These are phyloP conservation scores for Mortierella sp. DNA, from an alignment of 371 early-diverging fungal species.

Conservation along the genomic window DNA sequence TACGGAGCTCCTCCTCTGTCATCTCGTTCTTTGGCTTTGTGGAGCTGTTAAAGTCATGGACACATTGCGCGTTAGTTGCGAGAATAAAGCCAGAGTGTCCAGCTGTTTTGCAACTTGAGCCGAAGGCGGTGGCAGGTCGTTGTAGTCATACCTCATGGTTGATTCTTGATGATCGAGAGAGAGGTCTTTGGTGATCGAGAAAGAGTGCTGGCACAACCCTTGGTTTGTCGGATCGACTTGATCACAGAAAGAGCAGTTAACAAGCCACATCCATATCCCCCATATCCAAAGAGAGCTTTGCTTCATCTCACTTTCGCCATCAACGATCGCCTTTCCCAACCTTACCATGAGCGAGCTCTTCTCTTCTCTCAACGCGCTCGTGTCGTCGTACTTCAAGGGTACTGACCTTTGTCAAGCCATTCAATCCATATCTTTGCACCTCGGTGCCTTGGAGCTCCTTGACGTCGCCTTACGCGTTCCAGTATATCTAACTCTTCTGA, in stretches of 20 bases:
- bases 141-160: slow-evolving; percentile 1
- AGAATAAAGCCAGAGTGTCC: not conserved
- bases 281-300: too few species aligned
- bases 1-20: slow-evolving; percentile 93
- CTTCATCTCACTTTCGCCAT: too few species aligned
- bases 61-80: slow-evolving; percentile 2
- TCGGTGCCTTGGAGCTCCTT: not conserved
- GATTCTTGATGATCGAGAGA: slow-evolving; percentile 5
- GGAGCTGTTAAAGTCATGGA: not conserved
- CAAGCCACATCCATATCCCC: slow-evolving; percentile 13
- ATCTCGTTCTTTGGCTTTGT: slow-evolving; percentile 82
- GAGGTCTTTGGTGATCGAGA: slow-evolving; percentile 7
- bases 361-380: slow-evolving; percentile 28
- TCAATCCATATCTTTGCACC: not conserved
- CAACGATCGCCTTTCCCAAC: not conserved
- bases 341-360: slow-evolving; percentile 37
- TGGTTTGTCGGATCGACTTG: too few species aligned
- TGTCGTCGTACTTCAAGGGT: slow-evolving; percentile 45
- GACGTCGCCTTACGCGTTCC: too few species aligned
- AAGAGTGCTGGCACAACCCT: too few species aligned
- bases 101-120: too few species aligned
- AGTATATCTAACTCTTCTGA: not conserved
- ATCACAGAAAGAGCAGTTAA: too few species aligned
- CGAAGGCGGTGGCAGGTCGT: too few species aligned
- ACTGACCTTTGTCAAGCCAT: too few species aligned